Percentiles rank a stretch among this genome's conserved stretches.
These are phyloP conservation scores for Pulchroboletus neoregius DNA, from an alignment of 1,284 basidiomycete genomes.

Conservation along the genomic window DNA sequence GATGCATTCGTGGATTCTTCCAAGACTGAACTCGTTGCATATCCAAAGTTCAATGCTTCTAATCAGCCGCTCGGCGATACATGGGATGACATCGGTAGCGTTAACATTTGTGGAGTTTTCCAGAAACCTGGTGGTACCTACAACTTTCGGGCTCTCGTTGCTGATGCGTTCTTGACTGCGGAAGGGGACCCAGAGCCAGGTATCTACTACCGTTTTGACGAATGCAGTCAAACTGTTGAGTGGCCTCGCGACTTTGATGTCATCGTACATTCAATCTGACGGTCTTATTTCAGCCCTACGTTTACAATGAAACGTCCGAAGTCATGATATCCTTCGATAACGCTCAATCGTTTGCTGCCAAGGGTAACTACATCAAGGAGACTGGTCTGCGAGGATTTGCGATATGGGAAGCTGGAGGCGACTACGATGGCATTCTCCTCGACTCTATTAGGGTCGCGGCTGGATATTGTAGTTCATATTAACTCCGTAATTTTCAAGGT, in stretches of 20 bases:
- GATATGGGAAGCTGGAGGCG: constrained; percentile 54
- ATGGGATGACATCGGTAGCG: constrained; percentile 35
- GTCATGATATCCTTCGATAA: constrained; percentile 38
- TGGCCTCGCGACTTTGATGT: not conserved
- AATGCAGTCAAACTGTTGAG: constrained; percentile 44
- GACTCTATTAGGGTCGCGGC: constrained; percentile 18
- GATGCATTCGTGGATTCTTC: constrained; percentile 29
- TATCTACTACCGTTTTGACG: constrained; percentile 40
- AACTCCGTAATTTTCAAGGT: too few species aligned
- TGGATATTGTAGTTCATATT: constrained; percentile 23
- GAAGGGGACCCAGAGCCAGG: constrained; percentile 37
- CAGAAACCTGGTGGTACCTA: constrained; percentile 36
- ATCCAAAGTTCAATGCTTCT: constrained; percentile 37
- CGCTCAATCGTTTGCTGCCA: constrained; percentile 48
- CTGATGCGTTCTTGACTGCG: constrained; percentile 37
- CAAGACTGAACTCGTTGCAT: constrained; percentile 28
- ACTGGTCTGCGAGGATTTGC: constrained; percentile 48
- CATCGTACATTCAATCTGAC: not conserved
- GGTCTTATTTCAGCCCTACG: constrained; percentile 35
- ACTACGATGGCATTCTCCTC: constrained; percentile 41
- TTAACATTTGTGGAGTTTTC: constrained; percentile 37
- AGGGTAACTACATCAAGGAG: constrained; percentile 49
- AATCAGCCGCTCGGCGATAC: constrained; percentile 39
- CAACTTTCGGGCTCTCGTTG: constrained; percentile 40
- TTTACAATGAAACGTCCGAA: constrained; percentile 36